These are phyloP conservation scores for Coprinopsis marcescibilis DNA, from an alignment of 768 basidiomycete species.

Conservation along the genomic window DNA sequence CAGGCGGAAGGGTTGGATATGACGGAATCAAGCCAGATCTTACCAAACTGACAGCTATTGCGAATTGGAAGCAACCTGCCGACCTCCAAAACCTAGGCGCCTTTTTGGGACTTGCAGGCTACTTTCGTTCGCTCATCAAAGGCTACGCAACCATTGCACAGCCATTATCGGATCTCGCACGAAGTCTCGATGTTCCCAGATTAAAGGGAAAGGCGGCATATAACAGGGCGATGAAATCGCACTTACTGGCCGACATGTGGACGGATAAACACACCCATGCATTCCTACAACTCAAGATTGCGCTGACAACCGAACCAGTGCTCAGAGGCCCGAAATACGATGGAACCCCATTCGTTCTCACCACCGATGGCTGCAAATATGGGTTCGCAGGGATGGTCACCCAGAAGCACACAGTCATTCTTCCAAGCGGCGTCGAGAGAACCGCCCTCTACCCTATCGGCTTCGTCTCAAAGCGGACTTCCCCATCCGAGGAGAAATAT, in stretches of 20 bases:
- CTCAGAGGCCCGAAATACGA: constrained; percentile 25
- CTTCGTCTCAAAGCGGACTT: constrained; percentile 30
- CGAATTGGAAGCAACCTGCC: constrained; percentile 24
- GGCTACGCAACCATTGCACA: constrained; percentile 24
- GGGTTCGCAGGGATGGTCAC: constrained; percentile 27
- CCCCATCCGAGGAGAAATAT: constrained; percentile 23
- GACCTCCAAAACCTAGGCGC: constrained; percentile 20
- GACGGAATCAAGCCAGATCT: constrained; percentile 27
- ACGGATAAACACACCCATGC: constrained; percentile 15
- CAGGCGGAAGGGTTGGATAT: constrained; percentile 24
- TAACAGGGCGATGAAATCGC: constrained; percentile 16
- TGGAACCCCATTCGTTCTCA: constrained; percentile 24
- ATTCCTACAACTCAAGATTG: constrained; percentile 25
- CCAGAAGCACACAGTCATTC: constrained; percentile 16
- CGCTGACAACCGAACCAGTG: constrained; percentile 26
- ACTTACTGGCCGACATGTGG: constrained; percentile 13
- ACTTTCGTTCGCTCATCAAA: constrained; percentile 27
- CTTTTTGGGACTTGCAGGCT: constrained; percentile 27
- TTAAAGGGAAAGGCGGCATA: constrained; percentile 17
- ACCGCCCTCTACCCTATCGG: constrained; percentile 24
- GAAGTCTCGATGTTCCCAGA: constrained; percentile 14
- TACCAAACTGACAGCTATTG: constrained; percentile 28
- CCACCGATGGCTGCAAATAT: constrained; percentile 26
- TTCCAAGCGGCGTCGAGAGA: constrained; percentile 14
- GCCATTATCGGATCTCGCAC: constrained; percentile 23